Percentiles rank a stretch among this genome's conserved stretches.
phyloP scores from a whole-genome alignment of 495 filamentous ascomycete species.

The Rostrohypoxylon terebratum region DNA sequence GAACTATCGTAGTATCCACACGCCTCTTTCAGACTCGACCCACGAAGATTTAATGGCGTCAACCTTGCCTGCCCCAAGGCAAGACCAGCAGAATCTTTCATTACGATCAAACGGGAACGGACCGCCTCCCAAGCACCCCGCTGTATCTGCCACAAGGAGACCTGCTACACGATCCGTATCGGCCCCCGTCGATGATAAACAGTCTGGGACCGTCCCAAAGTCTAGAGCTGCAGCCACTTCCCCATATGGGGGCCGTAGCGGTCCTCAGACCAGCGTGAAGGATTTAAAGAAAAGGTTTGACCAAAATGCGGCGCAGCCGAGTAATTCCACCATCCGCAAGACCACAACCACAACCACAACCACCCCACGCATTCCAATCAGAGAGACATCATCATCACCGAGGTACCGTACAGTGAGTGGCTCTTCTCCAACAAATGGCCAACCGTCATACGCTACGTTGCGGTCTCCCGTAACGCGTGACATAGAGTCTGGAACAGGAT shows the following conservation, averaged over 20 bases:
- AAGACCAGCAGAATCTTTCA: slow-evolving; percentile 42
- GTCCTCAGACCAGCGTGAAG: slow-evolving; percentile 62
- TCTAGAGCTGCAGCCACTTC: slow-evolving; percentile 47
- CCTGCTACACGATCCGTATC: slow-evolving; percentile 60
- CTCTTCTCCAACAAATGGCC: slow-evolving; percentile 47
- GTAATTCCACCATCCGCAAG: slow-evolving; percentile 49
- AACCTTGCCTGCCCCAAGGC: slow-evolving; percentile 49
- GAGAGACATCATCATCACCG: slow-evolving; percentile 47
- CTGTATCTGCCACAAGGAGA: slow-evolving; percentile 48
- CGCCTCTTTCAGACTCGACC: slow-evolving; percentile 34
- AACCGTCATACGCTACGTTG: slow-evolving; percentile 51
- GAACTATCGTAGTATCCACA: slow-evolving; percentile 56
- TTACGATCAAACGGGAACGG: slow-evolving; percentile 53
- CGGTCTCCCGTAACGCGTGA: slow-evolving; percentile 53
- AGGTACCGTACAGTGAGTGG: slow-evolving; percentile 46
- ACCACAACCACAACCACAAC: slow-evolving; percentile 42
- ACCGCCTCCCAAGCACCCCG: slow-evolving; percentile 53
- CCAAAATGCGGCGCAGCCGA: slow-evolving; percentile 49
- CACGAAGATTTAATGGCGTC: slow-evolving; percentile 52
- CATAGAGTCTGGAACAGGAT: slow-evolving; percentile 45
- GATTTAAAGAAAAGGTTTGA: slow-evolving; percentile 68
- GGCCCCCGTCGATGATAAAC: slow-evolving; percentile 60
- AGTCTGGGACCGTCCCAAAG: slow-evolving; percentile 44
- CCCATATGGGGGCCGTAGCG: slow-evolving; percentile 41
- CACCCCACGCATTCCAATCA: slow-evolving; percentile 48